Evolutionary conservation across 805 yeast genomes (phyloP).

Genomic region (Millerozyma acaciae): DNA sequence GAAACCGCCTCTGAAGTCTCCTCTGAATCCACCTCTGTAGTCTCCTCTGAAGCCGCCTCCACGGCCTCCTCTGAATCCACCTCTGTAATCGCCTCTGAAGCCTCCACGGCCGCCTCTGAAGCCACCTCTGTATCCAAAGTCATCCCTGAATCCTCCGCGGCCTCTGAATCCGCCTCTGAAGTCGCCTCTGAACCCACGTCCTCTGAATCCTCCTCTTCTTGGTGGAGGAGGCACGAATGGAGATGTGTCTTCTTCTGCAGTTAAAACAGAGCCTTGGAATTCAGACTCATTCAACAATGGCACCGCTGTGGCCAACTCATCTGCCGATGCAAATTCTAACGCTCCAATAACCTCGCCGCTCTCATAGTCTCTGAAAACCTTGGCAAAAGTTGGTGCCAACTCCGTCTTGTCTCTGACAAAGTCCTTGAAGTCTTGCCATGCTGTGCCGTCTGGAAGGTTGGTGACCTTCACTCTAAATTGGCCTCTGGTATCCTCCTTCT

Average conservation of each 20-base stretch:
- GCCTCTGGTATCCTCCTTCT: slow-evolving; percentile 61
- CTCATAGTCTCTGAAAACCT: slow-evolving; percentile 47
- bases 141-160: slow-evolving; percentile 31
- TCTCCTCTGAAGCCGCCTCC: slow-evolving; percentile 32
- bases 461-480: slow-evolving; percentile 68
- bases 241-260: slow-evolving; percentile 75
- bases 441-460: slow-evolving; percentile 69
- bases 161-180: slow-evolving; percentile 38
- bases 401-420: slow-evolving; percentile 74
- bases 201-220: slow-evolving; percentile 39
- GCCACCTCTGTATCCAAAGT: slow-evolving; percentile 34
- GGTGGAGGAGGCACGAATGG: slow-evolving; percentile 53
- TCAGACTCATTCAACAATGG: slow-evolving; percentile 68
- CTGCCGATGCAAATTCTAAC: slow-evolving; percentile 60
- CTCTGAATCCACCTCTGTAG: slow-evolving; percentile 33
- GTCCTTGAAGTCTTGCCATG: slow-evolving; percentile 91
- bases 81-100: slow-evolving; percentile 36
- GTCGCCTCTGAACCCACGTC: slow-evolving; percentile 24
- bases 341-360: slow-evolving; percentile 46
- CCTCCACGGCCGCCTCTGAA: slow-evolving; percentile 31
- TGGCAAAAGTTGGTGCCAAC: slow-evolving; percentile 58
- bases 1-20: slow-evolving; percentile 30
- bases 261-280: slow-evolving; percentile 63
- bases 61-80: slow-evolving; percentile 26
- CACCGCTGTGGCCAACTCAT: slow-evolving; percentile 71